Base-by-base conservation (phyloP, 352 stramenopile species). In the Phytophthora cryptogea region DNA sequence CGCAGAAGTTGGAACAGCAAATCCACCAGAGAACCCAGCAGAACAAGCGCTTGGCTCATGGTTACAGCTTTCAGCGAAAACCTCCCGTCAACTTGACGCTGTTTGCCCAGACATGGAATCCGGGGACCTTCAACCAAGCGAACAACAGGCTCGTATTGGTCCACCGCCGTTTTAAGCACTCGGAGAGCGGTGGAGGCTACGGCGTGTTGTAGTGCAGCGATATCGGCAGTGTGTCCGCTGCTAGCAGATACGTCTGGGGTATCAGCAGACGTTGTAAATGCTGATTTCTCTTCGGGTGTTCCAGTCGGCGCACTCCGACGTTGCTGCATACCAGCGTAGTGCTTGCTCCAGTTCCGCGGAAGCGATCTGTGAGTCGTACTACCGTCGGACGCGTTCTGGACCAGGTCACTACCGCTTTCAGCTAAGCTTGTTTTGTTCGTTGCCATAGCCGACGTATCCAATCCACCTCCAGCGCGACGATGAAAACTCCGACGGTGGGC, bases 271-370 rank as follows among this genome's bases (percentile, higher is more conserved):
- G 16, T 11, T 20, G 23, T 14, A 4, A 43, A 48, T 4, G 32
- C 27, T 13, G 54, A 28, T 36, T 73, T 76, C 37, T 53, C 44
- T 17, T 86, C 69, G 4, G 31, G 7, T 0, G 54, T 65, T 20
- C 42, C 14, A 31, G 36, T 76, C 4, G 66, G 30, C 7, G 61
- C 76, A 14, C 56, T 63, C 27, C 69, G 67, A 32, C 66, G 69
- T n/a, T 72, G 63, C 16, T 69, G 57, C 2, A 59, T 44, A 5
- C 32, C 64, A 3, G 59, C 44, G 39, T 86, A 75, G 20, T 78
- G 76, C 41, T 92, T 92, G 8, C 70, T 80, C 83, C 83, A 90
- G 31, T 81, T 88, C 4, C 80, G 76, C 9, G 83, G 83, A 28
- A 90, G 62, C 2, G 83, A 70, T 16, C 44, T 70, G 20, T 70